Evolutionary conservation across 1,139 yeast species (phyloP), one percentile per base, ranked within the genome.

Genomic region (Candida sanyaensis): DNA sequence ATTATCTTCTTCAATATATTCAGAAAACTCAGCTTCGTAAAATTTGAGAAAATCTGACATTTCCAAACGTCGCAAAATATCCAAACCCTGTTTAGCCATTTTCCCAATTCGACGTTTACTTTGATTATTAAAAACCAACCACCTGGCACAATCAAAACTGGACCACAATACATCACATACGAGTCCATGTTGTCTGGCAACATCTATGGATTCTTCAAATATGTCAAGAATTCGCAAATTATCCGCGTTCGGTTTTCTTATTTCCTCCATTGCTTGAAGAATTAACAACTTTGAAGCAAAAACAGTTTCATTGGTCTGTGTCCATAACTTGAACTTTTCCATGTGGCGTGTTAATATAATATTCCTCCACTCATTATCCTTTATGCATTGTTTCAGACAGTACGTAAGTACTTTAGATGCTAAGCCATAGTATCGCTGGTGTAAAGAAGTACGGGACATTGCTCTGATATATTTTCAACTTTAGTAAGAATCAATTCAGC

Each of bases 131-230:
- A 8, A 28, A 12, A 61, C 61, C 11, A 80, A 57, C 80, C 81
- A 80, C 12, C 61, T 62, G 2, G 78, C 81, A 61, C 83, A 78
- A 21, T 75, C 62, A 43, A 74, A 73, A 50, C 72, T 66, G 5
- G 70, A 69, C 54, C 74, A 59, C 1, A 78, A 82, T 5, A 69
- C 70, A 46, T 77, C 82, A 34, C 69, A 64, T 56, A 67, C 61
- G 29, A 66, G 59, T 3, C 68, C 66, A 32, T 60, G 53, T 12
- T 56, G 55, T 12, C 62, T 58, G 1, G 81, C 77, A 4, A 52
- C 47, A 23, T 71, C 75, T 21, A 79, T 66, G 0, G 83, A 77
- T 36, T 68, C 75, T 50, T 78, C 81, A 57, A 74, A 80, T 12
- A 64, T 54, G 50, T 80, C 84, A 12, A 80, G 58, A 2, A 72